Evolutionary conservation across 2,329 filamentous ascomycete genomes (phyloP).

Genomic region (Pseudocercospora macadamiae): DNA sequence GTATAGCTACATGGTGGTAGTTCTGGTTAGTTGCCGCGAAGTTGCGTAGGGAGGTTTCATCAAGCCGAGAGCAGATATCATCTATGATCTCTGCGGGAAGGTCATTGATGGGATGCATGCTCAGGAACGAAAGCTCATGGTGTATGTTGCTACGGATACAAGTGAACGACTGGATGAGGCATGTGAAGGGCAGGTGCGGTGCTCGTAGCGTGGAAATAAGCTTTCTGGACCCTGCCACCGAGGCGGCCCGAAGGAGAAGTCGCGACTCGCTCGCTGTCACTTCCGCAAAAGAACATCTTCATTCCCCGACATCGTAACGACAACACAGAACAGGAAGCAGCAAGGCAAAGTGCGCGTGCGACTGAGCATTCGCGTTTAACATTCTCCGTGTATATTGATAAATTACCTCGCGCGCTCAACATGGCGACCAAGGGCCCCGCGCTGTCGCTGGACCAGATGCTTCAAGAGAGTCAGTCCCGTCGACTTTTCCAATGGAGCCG

Average conservation of each 20-base stretch:
- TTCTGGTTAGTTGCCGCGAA: background rate
- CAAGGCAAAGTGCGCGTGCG: too few relatives aligned
- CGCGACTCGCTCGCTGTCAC: background rate
- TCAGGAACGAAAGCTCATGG: too few relatives aligned
- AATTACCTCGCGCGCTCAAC: background rate
- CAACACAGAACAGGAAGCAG: too few relatives aligned
- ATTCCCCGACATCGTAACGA: too few relatives aligned
- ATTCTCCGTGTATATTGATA: too few relatives aligned
- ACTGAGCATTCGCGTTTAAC: too few relatives aligned
- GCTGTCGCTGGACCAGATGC: slow-evolving; percentile 25
- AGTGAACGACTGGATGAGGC: too few relatives aligned
- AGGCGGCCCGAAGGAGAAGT: background rate
- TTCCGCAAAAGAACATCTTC: too few relatives aligned
- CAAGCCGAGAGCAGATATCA: background rate
- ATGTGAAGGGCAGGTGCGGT: background rate
- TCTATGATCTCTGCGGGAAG: background rate
- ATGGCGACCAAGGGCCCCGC: slow-evolving; percentile 22
- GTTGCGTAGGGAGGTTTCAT: background rate
- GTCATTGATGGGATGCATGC: background rate
- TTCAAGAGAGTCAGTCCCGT: slow-evolving; percentile 25
- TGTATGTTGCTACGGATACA: too few relatives aligned
- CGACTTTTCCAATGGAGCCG: background rate
- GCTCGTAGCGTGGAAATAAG: background rate
- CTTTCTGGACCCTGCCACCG: slow-evolving; percentile 9
- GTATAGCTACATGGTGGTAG: background rate